Base-by-base conservation (phyloP, 2,329 filamentous ascomycete genomes). In the Cercospora brassicicola region DNA sequence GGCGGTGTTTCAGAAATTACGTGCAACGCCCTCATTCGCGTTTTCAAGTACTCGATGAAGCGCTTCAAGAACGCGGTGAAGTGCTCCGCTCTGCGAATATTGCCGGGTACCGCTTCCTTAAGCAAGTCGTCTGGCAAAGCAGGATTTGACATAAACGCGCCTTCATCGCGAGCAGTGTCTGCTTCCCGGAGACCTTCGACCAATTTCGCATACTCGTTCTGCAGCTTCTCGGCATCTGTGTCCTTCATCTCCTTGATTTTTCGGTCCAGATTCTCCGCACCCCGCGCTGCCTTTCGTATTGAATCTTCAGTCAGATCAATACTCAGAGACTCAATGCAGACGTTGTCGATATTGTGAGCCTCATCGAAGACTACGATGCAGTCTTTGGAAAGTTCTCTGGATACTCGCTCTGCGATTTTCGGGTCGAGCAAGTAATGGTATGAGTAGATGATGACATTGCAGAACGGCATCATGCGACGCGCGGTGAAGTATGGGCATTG, bases 401-500 rank as follows among this genome's bases (percentile, higher is more conserved):
- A 98, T 1, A 98, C 94, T 67, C 94, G 82, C 78, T 99, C 95
- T 11, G 95, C 95, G 75, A 99, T 99, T 79, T 99, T 99, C 2
- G 95, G 95, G 76, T 99, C 96, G 15, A 99, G 87, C 2, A 99
- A 87, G 77, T 99, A 99, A 80, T 99, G 95, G 78, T 99, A 99
- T 0, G 95, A 99, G 82, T 99, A 99, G 73, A 99, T 99, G 76
- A 99, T 97, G 77, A 99, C 93, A 78, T 99, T 98, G 86, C 95
- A 99, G 78, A 94, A 98, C 76, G 95, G 91, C 94, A 99, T 98
- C 95, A 99, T 99, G 71, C 95, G 89, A 67, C 95, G 87, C 13
- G 93, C 92, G 13, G 94, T 97, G 75, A 99, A 99, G 79, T 99
- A 99, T 0, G 95, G 95, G 74, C 95, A 99, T 79, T 98, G 95